These are phyloP conservation scores for Aureobasidium zeae DNA, from an alignment of 2,329 filamentous ascomycete species.

Conservation along the genomic window DNA sequence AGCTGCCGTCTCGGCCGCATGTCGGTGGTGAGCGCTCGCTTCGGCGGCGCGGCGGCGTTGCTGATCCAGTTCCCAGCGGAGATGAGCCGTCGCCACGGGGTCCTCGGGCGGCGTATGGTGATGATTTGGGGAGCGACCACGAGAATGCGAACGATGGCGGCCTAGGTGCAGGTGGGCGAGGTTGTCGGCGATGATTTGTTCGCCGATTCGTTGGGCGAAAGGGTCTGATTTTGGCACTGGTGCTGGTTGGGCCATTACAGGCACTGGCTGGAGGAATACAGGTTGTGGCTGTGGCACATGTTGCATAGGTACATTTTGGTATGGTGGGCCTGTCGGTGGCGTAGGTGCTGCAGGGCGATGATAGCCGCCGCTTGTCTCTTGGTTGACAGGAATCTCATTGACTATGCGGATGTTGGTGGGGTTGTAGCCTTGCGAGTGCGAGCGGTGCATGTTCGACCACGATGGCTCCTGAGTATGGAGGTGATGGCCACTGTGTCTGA, in stretches of 20 bases:
- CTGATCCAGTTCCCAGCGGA: constrained; percentile 25
- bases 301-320: constrained; percentile 8
- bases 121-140: constrained; percentile 23
- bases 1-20: constrained; percentile 1
- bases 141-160: constrained; percentile 27
- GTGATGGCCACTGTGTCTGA: constrained; percentile 19
- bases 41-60: background rate
- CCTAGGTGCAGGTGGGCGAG: constrained; percentile 25
- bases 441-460: constrained; percentile 32
- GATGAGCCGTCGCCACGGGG: background rate
- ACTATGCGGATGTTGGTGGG: constrained; percentile 38
- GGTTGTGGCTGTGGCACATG: background rate
- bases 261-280: background rate
- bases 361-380: constrained; percentile 20
- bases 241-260: background rate
- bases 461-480: constrained; percentile 21
- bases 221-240: background rate
- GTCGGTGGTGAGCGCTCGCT: constrained; percentile 15
- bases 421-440: constrained; percentile 35
- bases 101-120: no score
- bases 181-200: constrained; percentile 20
- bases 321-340: constrained; percentile 16
- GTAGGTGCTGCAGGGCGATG: background rate
- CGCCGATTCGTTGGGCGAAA: constrained; percentile 3
- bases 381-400: constrained; percentile 32